Conservation (phyloP, 23 red algal species). For the Cyanidiococcus yangmingshanensis region DNA sequence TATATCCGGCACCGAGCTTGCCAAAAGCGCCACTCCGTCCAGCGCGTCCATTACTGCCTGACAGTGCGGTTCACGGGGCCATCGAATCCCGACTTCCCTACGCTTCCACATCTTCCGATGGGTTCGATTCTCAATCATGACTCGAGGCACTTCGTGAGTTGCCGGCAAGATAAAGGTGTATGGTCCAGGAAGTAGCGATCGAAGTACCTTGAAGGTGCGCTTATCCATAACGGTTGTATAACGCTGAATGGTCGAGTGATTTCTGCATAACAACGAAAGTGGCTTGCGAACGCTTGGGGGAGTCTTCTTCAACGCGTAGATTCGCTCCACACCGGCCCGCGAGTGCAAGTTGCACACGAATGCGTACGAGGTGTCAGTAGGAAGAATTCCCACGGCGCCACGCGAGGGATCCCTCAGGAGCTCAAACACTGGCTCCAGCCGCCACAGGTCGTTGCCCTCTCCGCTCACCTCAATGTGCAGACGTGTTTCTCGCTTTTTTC, state of each 20-base stretch:
- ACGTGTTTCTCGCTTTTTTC: background rate
- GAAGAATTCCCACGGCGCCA: constrained; percentile 11
- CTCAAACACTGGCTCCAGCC: background rate
- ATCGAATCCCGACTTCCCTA: background rate
- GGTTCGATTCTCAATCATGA: constrained; percentile 9
- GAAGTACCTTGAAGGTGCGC: background rate
- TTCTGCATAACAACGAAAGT: constrained; percentile 13
- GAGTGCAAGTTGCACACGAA: constrained; percentile 22
- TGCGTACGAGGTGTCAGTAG: constrained; percentile 21
- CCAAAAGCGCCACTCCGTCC: constrained; percentile 7
- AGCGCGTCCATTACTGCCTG: constrained; percentile 3
- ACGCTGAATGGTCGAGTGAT: constrained; percentile 11
- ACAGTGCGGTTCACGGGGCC: constrained; percentile 6
- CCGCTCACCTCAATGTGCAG: constrained; percentile 4
- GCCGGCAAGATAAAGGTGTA: constrained; percentile 32
- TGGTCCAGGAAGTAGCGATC: constrained; percentile 20
- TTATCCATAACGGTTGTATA: constrained; percentile 3
- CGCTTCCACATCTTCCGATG: constrained; percentile 11
- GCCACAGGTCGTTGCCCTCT: constrained; percentile 2
- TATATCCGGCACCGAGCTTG: background rate
- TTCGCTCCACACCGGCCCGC: constrained; percentile 15
- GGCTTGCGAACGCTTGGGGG: constrained; percentile 2
- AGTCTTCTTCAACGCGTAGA: constrained; percentile 19
- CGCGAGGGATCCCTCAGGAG: background rate
- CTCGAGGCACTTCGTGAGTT: constrained; percentile 9